Conservation (phyloP, 495 filamentous ascomycete species). For the Antarctomyces pellizariae region DNA sequence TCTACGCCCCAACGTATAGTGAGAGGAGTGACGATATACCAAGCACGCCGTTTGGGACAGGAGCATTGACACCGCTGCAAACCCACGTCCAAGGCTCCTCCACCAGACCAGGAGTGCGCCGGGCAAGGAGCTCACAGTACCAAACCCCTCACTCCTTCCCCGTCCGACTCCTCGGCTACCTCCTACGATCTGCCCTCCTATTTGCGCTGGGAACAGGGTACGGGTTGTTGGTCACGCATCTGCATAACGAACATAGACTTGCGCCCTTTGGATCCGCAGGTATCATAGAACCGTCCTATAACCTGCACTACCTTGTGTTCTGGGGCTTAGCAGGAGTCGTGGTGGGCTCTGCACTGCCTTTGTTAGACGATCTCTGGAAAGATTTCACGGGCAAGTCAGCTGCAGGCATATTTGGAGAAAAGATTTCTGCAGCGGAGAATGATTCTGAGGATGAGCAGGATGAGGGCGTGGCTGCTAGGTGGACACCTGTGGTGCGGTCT, state of each 20-base stretch:
- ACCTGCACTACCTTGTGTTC: conserved; percentile 44
- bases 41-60: conserved; percentile 42
- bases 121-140: conserved; percentile 17
- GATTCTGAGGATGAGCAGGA: conserved; percentile 10
- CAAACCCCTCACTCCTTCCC: too few species aligned
- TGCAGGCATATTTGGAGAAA: neutral
- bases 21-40: conserved; percentile 20
- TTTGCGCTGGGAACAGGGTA: conserved; percentile 67
- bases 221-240: conserved; percentile 61
- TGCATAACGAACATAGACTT: conserved; percentile 47
- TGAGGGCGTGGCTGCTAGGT: conserved; percentile 27
- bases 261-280: conserved; percentile 36
- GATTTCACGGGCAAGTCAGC: neutral
- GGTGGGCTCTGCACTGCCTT: conserved; percentile 61
- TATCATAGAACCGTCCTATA: conserved; percentile 24
- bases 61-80: conserved; percentile 34
- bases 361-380: conserved; percentile 48
- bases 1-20: conserved; percentile 47
- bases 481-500: conserved; percentile 63
- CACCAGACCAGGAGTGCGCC: conserved; percentile 9
- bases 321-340: conserved; percentile 66
- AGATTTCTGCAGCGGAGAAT: conserved; percentile 2
- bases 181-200: conserved; percentile 34
- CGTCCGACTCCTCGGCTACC: too few species aligned
- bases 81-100: conserved; percentile 5